Conservation (phyloP, 2,329 filamentous ascomycete genomes). For the Penicillium sp. region DNA sequence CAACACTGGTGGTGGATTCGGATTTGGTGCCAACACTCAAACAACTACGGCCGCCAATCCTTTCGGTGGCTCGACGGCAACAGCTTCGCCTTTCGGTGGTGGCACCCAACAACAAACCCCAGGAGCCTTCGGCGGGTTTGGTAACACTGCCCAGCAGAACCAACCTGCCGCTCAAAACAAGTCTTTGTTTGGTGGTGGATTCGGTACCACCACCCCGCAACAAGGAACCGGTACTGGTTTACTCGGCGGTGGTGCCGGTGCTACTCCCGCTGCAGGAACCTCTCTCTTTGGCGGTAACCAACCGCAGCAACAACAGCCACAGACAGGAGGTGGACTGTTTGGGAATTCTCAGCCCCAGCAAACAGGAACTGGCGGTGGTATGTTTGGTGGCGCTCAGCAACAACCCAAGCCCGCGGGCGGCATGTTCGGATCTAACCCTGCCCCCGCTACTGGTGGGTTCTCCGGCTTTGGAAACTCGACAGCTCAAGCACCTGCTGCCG, state of each 20-base stretch:
- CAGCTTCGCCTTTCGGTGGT: conserved; percentile 48
- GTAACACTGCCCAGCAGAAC: conserved; percentile 39
- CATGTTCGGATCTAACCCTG: conserved; percentile 26
- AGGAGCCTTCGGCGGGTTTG: conserved; percentile 49
- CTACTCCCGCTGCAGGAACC: conserved; percentile 33
- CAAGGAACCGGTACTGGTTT: conserved; percentile 38
- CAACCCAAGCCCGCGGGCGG: conserved; percentile 22
- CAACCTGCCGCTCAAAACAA: conserved; percentile 40
- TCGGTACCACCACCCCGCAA: conserved; percentile 47
- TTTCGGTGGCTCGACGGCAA: conserved; percentile 43
- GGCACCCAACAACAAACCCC: conserved; percentile 33
- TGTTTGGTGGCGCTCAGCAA: conserved; percentile 49
- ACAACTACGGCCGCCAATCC: conserved; percentile 41
- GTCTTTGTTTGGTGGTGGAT: conserved; percentile 38
- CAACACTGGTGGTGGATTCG: conserved; percentile 36
- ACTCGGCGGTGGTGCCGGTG: conserved; percentile 43
- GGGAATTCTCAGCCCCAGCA: conserved; percentile 40
- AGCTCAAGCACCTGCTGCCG: conserved; percentile 39
- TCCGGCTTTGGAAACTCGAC: conserved; percentile 48
- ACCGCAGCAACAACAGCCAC: conserved; percentile 33
- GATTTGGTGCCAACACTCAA: conserved; percentile 37
- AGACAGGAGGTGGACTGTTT: conserved; percentile 33
- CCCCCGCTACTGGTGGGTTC: conserved; percentile 30
- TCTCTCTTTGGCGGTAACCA: conserved; percentile 45
- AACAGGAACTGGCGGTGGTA: conserved; percentile 41